Conservation (phyloP, 2,329 filamentous ascomycete genomes). For the Ophiostoma novo-ulmi region DNA sequence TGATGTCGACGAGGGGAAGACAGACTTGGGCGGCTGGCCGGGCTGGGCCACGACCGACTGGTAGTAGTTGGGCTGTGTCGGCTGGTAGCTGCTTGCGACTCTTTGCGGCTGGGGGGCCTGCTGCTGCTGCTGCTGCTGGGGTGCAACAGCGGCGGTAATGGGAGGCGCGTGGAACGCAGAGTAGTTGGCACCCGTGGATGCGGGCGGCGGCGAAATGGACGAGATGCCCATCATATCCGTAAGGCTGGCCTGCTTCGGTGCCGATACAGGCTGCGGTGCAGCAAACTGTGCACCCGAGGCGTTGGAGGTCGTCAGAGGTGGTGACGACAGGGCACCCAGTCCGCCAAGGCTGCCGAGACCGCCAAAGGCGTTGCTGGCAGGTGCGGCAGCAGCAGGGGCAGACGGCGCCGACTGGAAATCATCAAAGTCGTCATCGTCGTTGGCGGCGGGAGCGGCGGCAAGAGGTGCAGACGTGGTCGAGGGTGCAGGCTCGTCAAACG, state of each 20-base stretch:
- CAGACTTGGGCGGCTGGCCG: constrained; percentile 22
- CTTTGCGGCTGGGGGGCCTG: constrained; percentile 49
- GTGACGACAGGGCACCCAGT: constrained; percentile 40
- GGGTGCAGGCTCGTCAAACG: constrained; percentile 68
- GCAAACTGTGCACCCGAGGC: constrained; percentile 65
- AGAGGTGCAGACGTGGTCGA: constrained; percentile 42
- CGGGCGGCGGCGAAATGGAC: constrained; percentile 70
- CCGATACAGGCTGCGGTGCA: constrained; percentile 79
- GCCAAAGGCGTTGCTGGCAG: constrained; percentile 32
- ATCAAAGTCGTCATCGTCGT: constrained; percentile 90
- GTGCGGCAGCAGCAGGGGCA: constrained; percentile 40
- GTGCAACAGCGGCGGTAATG: constrained; percentile 29
- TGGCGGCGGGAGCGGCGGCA: constrained; percentile 46
- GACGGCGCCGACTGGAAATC: constrained; percentile 87
- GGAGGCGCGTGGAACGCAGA: constrained; percentile 55
- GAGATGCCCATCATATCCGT: constrained; percentile 74
- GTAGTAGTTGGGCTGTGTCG: constrained; percentile 87
- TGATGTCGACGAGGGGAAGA: constrained; percentile 16
- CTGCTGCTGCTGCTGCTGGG: constrained; percentile 35
- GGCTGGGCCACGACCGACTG: constrained; percentile 57
- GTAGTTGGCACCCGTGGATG: constrained; percentile 54
- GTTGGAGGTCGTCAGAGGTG: constrained; percentile 47
- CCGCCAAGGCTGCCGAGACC: constrained; percentile 41
- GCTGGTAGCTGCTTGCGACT: constrained; percentile 57
- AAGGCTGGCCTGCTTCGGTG: constrained; percentile 71